Conservation (phyloP, 202 grass and related monocot genomes). For the Panicum hallii region DNA sequence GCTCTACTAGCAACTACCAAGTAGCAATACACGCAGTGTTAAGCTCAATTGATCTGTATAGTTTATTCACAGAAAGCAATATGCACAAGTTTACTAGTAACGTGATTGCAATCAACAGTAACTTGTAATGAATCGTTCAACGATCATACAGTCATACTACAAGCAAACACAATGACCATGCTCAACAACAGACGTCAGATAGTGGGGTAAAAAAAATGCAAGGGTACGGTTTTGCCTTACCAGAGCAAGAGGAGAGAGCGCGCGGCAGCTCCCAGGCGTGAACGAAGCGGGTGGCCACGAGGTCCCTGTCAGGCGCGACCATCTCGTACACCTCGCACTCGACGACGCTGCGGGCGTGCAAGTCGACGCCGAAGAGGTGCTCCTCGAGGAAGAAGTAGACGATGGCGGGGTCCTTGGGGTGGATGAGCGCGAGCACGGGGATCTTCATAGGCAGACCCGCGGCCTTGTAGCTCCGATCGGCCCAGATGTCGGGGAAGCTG, state of each 20-base stretch:
- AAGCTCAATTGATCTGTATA: no score
- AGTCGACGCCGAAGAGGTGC: slow-evolving; percentile 17
- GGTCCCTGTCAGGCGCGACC: not conserved
- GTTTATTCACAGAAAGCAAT: no score
- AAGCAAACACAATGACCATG: no score
- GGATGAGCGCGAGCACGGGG: slow-evolving; percentile 28
- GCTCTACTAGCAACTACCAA: no score
- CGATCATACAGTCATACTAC: no score
- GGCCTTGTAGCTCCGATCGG: slow-evolving; percentile 10
- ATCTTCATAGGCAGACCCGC: not conserved
- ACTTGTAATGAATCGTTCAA: no score
- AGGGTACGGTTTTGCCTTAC: no score
- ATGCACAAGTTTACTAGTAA: no score
- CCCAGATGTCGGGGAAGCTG: slow-evolving; percentile 23
- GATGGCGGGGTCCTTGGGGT: slow-evolving; percentile 30
- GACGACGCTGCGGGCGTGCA: not conserved
- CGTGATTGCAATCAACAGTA: no score
- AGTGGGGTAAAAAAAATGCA: no score
- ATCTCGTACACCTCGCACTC: slow-evolving; percentile 2
- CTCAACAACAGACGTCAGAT: no score
- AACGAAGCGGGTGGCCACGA: slow-evolving; percentile 11
- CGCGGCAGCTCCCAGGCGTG: slow-evolving; percentile 32
- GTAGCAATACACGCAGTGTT: no score
- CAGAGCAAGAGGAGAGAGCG: not conserved
- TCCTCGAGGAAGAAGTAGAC: slow-evolving; percentile 29